phyloP scores from a whole-genome alignment of 2,329 filamentous ascomycete species.

The Fusarium sp. region DNA sequence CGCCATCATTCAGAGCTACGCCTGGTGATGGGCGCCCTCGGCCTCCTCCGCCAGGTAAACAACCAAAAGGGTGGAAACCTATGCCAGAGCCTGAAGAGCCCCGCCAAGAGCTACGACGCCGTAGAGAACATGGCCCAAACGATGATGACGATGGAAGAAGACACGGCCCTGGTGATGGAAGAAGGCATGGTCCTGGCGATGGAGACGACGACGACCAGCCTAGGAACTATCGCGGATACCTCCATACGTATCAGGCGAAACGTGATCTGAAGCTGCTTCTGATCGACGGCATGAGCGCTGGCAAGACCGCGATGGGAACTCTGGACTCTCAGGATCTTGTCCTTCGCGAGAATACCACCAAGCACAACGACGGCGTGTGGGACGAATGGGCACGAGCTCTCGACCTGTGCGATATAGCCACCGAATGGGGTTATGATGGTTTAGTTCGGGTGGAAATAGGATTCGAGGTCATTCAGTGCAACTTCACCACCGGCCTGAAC shows the following conservation, averaged over 20 bases:
- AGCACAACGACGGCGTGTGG: conserved; percentile 28
- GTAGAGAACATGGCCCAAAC: not conserved
- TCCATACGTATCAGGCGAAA: conserved; percentile 70
- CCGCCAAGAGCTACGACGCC: conserved; percentile 22
- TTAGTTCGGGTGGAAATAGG: conserved; percentile 73
- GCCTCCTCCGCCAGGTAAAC: conserved; percentile 2
- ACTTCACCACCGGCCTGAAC: conserved; percentile 60
- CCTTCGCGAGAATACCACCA: conserved; percentile 55
- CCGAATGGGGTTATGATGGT: conserved; percentile 66
- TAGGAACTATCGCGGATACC: conserved; percentile 58
- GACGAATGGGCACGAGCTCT: conserved; percentile 61
- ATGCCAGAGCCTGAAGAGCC: not conserved
- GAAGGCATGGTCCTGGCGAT: not conserved
- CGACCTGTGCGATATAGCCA: conserved; percentile 63
- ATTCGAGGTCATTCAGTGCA: conserved; percentile 74
- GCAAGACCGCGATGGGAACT: conserved; percentile 69
- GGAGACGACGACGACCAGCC: conserved; percentile 7
- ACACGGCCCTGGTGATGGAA: not conserved
- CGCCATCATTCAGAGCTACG: conserved; percentile 45
- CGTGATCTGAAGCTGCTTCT: conserved; percentile 68
- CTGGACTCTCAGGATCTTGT: conserved; percentile 72
- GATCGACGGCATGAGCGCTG: conserved; percentile 73
- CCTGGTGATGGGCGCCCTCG: not conserved
- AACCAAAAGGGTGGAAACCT: not conserved
- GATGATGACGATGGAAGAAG: not conserved